These are phyloP conservation scores for Malus sieversii DNA, from an alignment of 306 rosid genomes.

Conservation along the genomic window DNA sequence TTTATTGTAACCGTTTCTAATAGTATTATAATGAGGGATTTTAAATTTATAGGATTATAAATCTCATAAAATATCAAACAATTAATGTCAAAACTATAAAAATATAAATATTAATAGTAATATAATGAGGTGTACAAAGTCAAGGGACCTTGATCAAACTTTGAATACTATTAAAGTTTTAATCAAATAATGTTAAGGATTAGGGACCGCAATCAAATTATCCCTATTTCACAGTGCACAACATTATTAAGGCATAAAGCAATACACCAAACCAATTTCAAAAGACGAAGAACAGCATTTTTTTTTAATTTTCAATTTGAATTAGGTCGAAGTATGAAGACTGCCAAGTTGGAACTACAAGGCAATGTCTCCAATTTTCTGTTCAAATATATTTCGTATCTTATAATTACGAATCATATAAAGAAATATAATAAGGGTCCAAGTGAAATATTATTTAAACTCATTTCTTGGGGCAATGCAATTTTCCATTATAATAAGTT, in stretches of 20 bases:
- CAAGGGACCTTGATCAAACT: too few relatives aligned
- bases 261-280: neutral
- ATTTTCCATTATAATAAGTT: neutral
- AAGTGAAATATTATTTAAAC: neutral
- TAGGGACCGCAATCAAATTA: too few relatives aligned
- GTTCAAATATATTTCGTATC: neutral
- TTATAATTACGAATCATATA: neutral
- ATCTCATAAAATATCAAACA: too few relatives aligned
- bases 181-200: too few relatives aligned
- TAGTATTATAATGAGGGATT: too few relatives aligned
- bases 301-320: neutral
- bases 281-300: neutral
- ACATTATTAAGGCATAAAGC: neutral
- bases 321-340: neutral
- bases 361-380: neutral
- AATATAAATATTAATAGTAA: too few relatives aligned
- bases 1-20: too few relatives aligned
- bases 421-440: neutral
- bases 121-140: too few relatives aligned
- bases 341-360: slow-evolving; percentile 2
- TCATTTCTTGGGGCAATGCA: neutral
- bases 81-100: too few relatives aligned
- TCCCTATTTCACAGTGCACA: neutral
- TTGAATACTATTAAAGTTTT: too few relatives aligned
- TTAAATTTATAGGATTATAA: too few relatives aligned